A percentile compares a stretch with the other conserved stretches of the same genome.
These are phyloP conservation scores for Lyophyllum atratum DNA, from an alignment of 768 basidiomycete species.

Conservation along the genomic window DNA sequence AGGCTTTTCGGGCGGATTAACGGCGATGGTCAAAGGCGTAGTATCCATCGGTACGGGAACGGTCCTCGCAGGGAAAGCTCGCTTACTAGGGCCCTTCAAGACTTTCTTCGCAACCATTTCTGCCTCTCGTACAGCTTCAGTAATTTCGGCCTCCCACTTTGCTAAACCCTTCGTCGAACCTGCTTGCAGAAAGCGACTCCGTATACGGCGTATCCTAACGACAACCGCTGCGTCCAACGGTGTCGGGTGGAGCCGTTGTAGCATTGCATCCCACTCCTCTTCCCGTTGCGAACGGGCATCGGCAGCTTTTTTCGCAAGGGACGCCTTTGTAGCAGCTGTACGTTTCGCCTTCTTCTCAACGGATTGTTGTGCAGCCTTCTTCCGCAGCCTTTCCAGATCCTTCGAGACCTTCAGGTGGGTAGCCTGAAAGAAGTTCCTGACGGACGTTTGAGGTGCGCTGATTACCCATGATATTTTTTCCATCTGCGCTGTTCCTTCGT, in stretches of 20 bases:
- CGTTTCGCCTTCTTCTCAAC: slow-evolving; percentile 35
- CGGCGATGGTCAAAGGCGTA: slow-evolving; percentile 39
- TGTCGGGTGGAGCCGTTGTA: slow-evolving; percentile 55
- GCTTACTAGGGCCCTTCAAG: slow-evolving; percentile 33
- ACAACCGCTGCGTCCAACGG: slow-evolving; percentile 48
- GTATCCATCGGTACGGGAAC: slow-evolving; percentile 23
- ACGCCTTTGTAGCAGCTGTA: slow-evolving; percentile 47
- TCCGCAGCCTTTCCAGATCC: slow-evolving; percentile 45
- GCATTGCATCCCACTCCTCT: slow-evolving; percentile 63
- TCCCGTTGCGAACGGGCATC: slow-evolving; percentile 62
- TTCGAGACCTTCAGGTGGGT: slow-evolving; percentile 37
- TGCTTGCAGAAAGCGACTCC: slow-evolving; percentile 59
- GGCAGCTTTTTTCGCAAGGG: slow-evolving; percentile 64
- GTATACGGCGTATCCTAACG: slow-evolving; percentile 56
- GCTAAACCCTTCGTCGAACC: slow-evolving; percentile 45
- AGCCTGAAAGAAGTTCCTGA: slow-evolving; percentile 46
- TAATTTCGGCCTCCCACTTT: slow-evolving; percentile 69
- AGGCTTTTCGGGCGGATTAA: slow-evolving; percentile 52
- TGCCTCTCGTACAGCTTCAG: slow-evolving; percentile 56
- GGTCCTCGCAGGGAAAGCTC: slow-evolving; percentile 15
- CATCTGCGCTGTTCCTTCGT: slow-evolving; percentile 40
- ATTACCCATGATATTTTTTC: slow-evolving; percentile 51
- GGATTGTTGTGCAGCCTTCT: slow-evolving; percentile 32
- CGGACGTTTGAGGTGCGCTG: slow-evolving; percentile 54
- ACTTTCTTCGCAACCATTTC: slow-evolving; percentile 48